Conservation (phyloP, 768 basidiomycete species). For the Boletus subcaerulescens region DNA sequence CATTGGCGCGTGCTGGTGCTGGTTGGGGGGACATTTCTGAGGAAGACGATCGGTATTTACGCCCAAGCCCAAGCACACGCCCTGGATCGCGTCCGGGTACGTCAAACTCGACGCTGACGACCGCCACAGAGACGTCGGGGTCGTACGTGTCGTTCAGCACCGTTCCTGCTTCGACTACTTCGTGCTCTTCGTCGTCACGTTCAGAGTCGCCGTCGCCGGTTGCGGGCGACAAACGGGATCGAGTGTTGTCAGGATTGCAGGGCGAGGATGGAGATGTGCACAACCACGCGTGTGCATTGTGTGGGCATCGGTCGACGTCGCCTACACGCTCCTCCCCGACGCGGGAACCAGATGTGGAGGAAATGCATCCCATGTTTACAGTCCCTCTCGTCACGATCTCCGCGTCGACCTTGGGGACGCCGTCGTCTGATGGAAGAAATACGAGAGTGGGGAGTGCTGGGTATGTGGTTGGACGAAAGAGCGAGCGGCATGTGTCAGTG, state of each 20-base stretch:
- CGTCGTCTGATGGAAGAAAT: background rate
- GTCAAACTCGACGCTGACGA: constrained; percentile 19
- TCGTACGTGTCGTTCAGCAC: constrained; percentile 26
- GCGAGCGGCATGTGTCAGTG: background rate
- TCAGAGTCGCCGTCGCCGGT: constrained; percentile 14
- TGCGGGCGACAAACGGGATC: background rate
- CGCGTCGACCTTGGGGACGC: background rate
- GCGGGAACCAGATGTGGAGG: background rate
- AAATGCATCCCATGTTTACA: constrained; percentile 30
- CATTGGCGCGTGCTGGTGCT: background rate
- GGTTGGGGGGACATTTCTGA: background rate
- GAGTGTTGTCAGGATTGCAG: background rate
- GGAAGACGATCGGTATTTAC: constrained; percentile 9
- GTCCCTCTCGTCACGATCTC: constrained; percentile 28
- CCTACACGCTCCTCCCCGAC: background rate
- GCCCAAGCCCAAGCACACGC: background rate
- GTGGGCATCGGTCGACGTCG: constrained; percentile 18
- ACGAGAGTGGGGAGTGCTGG: background rate
- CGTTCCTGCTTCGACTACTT: constrained; percentile 11
- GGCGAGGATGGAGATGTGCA: background rate
- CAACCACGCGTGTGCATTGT: constrained; percentile 9
- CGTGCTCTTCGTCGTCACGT: constrained; percentile 12
- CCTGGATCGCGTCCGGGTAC: constrained; percentile 17
- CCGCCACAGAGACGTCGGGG: constrained; percentile 18
- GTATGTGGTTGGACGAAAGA: background rate